Percentiles rank a stretch among this genome's conserved stretches.
Evolutionary conservation across 257 asterid genomes (phyloP).

Genomic region (Nicotiana knightiana): DNA sequence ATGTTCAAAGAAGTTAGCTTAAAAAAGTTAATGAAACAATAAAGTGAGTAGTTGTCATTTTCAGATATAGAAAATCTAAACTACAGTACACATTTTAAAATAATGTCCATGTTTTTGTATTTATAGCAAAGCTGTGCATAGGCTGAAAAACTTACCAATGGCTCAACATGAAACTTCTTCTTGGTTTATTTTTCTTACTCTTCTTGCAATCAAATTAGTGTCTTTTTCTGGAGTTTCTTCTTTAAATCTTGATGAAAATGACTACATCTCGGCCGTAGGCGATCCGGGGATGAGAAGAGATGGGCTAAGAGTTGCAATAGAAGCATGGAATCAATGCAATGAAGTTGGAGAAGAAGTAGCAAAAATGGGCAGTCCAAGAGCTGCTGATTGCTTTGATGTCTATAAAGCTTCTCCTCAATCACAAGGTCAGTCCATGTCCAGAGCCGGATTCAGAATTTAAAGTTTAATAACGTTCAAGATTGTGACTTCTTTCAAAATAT

Average conservation of each 20-base stretch:
- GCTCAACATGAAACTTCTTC: constrained; percentile 5
- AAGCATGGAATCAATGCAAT: constrained; percentile 93
- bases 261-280: constrained; percentile 55
- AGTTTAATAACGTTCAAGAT: neutral
- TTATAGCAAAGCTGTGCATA: neutral
- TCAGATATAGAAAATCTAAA: neutral
- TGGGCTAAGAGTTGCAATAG: constrained; percentile 69
- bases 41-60: neutral
- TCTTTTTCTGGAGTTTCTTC: constrained; percentile 9
- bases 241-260: constrained; percentile 12
- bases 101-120: neutral
- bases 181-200: constrained; percentile 5
- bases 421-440: constrained; percentile 25
- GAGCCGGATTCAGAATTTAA: neutral
- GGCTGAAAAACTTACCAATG: constrained; percentile 12
- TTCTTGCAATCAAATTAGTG: constrained; percentile 14
- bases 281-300: constrained; percentile 80
- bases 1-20: neutral
- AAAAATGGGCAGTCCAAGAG: constrained; percentile 81
- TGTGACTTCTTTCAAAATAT: neutral
- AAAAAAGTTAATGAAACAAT: neutral
- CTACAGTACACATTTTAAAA: neutral
- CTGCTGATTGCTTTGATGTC: constrained; percentile 83
- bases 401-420: constrained; percentile 46
- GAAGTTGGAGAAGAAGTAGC: constrained; percentile 88